Evolutionary conservation across 768 basidiomycete genomes (phyloP).

Genomic region (Crepidotus variabilis): DNA sequence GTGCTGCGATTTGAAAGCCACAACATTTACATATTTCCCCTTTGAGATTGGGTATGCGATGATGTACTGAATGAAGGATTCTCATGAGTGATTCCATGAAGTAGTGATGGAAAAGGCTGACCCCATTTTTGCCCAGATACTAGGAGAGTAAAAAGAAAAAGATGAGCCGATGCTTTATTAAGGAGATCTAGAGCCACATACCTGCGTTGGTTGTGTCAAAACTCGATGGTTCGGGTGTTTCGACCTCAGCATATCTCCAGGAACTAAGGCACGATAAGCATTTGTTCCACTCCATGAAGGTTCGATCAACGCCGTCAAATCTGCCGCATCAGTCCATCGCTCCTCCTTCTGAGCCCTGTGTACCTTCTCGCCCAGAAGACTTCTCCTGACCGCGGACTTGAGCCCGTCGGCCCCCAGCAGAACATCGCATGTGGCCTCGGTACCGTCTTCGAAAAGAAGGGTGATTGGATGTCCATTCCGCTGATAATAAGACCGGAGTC

Average conservation of each 20-base stretch:
- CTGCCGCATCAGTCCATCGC: conserved; percentile 33
- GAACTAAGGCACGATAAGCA: conserved; percentile 59
- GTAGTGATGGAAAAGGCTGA: conserved; percentile 21
- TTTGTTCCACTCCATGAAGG: conserved; percentile 57
- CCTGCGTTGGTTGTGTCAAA: conserved; percentile 45
- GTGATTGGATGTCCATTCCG: conserved; percentile 35
- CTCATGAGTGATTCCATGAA: neutral
- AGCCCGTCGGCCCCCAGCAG: conserved; percentile 72
- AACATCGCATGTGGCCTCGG: conserved; percentile 56
- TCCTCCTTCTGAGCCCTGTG: conserved; percentile 30
- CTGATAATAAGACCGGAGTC: conserved; percentile 54
- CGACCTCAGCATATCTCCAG: conserved; percentile 40
- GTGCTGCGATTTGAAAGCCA: conserved; percentile 47
- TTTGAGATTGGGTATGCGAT: conserved; percentile 59
- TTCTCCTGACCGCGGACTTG: conserved; percentile 49
- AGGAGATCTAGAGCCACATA: conserved; percentile 21
- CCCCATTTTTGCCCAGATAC: conserved; percentile 55
- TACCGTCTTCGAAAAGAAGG: conserved; percentile 60
- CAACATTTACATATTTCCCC: conserved; percentile 60
- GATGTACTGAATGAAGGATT: conserved; percentile 39
- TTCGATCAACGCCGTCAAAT: conserved; percentile 38
- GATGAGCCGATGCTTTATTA: neutral
- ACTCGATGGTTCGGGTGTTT: conserved; percentile 44
- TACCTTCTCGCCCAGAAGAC: conserved; percentile 35
- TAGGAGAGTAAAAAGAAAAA: conserved; percentile 19